Conservation (phyloP, 2,329 filamentous ascomycete genomes). For the Verticillium longisporum region DNA sequence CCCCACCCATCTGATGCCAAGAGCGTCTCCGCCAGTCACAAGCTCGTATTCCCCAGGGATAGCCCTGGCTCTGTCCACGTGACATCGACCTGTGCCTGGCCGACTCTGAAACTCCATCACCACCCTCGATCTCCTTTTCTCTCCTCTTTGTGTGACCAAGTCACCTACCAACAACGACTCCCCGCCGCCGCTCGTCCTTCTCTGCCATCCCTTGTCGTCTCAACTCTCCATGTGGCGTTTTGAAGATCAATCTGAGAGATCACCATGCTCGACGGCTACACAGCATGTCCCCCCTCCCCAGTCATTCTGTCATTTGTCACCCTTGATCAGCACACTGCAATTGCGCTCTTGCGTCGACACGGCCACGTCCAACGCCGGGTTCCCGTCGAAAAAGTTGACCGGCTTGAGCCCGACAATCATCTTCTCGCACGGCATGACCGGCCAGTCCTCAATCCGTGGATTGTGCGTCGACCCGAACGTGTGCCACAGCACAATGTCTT, state of each 20-base stretch:
- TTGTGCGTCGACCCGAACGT: slow-evolving; percentile 58
- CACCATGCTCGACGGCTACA: background rate
- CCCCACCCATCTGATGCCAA: background rate
- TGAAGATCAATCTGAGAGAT: no score
- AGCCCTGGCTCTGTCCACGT: background rate
- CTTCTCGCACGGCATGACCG: slow-evolving; percentile 59
- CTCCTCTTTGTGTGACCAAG: no score
- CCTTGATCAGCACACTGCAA: slow-evolving; percentile 20
- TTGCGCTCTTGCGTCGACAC: slow-evolving; percentile 27
- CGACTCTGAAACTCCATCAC: no score
- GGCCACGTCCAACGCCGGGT: slow-evolving; percentile 43
- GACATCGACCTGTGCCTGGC: background rate
- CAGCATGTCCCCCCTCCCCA: background rate
- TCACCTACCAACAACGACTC: no score
- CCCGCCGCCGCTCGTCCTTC: no score
- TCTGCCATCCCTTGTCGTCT: no score
- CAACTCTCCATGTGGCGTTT: no score
- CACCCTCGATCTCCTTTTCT: background rate
- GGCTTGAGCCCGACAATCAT: slow-evolving; percentile 44
- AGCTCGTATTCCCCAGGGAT: background rate
- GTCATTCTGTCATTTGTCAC: background rate
- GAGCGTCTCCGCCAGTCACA: background rate
- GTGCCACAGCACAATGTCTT: slow-evolving; percentile 51
- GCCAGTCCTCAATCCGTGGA: slow-evolving; percentile 60
- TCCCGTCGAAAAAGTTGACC: slow-evolving; percentile 45